phyloP scores from a whole-genome alignment of 345 rosid genomes.

The Linum tenue region DNA sequence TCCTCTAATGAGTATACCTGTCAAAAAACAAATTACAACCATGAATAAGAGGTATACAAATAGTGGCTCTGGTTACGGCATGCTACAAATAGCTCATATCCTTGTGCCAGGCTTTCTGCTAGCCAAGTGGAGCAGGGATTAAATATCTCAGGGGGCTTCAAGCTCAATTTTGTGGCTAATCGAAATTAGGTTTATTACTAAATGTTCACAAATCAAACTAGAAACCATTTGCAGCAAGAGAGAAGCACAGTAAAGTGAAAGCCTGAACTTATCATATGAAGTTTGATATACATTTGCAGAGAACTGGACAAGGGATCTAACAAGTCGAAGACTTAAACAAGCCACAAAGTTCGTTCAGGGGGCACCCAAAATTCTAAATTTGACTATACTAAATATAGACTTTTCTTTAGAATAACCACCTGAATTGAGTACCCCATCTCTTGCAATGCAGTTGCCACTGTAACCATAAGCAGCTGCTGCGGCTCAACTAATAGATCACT shows the following conservation, averaged over 20 bases:
- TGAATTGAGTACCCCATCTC: slow-evolving; percentile 73
- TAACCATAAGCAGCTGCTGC: slow-evolving; percentile 73
- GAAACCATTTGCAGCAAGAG: too few species aligned
- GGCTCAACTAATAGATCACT: slow-evolving; percentile 69
- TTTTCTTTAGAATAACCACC: slow-evolving; percentile 33
- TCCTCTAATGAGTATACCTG: slow-evolving; percentile 80
- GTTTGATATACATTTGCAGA: too few species aligned
- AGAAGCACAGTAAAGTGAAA: too few species aligned
- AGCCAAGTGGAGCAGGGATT: too few species aligned
- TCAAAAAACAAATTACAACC: slow-evolving; percentile 8
- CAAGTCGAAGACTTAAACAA: neutral
- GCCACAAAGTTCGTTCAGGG: neutral
- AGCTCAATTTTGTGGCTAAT: too few species aligned
- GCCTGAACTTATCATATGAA: too few species aligned
- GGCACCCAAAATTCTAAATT: neutral
- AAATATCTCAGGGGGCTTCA: too few species aligned
- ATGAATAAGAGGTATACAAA: neutral
- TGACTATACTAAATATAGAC: neutral
- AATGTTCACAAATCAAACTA: too few species aligned
- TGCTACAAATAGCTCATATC: too few species aligned
- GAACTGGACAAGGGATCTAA: neutral
- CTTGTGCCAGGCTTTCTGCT: too few species aligned
- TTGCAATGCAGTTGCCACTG: slow-evolving; percentile 58
- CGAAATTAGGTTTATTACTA: too few species aligned
- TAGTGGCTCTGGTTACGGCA: too few species aligned